Evolutionary conservation across 2,329 filamentous ascomycete species (phyloP), one percentile per base, ranked within the genome.

Genomic region (Neonectria neomacrospora): DNA sequence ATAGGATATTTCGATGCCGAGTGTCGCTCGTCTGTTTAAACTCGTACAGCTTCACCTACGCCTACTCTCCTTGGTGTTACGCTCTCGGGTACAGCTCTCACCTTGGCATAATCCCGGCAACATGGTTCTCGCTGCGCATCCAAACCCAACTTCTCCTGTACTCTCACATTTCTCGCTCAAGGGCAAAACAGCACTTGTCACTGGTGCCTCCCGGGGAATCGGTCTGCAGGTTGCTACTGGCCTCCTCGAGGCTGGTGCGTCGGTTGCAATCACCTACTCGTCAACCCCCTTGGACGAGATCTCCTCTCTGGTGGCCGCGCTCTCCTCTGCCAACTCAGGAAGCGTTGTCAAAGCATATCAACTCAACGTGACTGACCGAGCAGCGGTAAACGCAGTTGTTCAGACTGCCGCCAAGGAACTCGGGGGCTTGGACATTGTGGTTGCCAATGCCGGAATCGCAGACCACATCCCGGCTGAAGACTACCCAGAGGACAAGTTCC

Each of bases 121-220:
- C 37, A 71, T 71, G 68, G 68, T 69, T 44, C 68, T 71, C 54
- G 63, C 63, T 18, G 28, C 61, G 18, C 68, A 70, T 44, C 65
- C 68, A 14, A 62, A 69, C 28, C 67, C 68, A 16, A 54, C 57
- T 3, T 62, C 62, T 22, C 67, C 67, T 10, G 69, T 70, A 39
- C 63, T 72, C 7, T 71, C 66, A 11, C 70, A 72, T 39, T 77
- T 78, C 28, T 74, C 76, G 3, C 75, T 81, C 12, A 54, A 71
- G 2, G 78, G 76, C 26, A 81, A 83, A 63, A 78, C 80, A n/a
- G 80, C 85, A n/a, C 74, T 85, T 20, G 77, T 85, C 28, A 85
- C 83, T 0, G 83, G 82, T 41, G 83, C 78, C 54, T 86, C 82
- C 56, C 74, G 77, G n/a, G 84, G 84, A 0, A 78, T 87, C 1